Base-by-base conservation (phyloP, 2,329 filamentous ascomycete genomes). In the Sclerotiophoma versabilis region DNA sequence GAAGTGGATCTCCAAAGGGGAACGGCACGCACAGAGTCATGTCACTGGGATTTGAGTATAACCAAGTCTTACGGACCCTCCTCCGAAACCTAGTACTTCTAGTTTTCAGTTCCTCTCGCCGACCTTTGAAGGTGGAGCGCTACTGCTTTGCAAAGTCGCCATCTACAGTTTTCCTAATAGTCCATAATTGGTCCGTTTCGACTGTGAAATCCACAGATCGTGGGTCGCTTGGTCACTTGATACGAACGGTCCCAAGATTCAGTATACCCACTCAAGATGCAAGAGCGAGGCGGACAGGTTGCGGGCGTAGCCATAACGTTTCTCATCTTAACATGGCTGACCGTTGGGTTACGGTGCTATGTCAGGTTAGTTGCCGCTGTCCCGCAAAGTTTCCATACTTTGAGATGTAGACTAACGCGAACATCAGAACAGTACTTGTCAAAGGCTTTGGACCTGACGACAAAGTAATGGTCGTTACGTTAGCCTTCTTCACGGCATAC, bases 361-460 rank as follows among this genome's bases (percentile, higher is more conserved):
- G 75, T 77, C 9, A 65, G 76, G 65, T 62, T 66, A 57, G 30
- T 53, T 37, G 29, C 36, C 32, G 27, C 26, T 51, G 26, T 46
- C 11, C 32, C 47, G 33, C 9, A 22, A 48, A 27, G 33, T 27
- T 48, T 48, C 43, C 37, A 27, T 15, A n/a, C 11, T 42, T 48
- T n/a, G 29, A n/a, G n/a, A 22, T 22, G 29, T 33, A 61, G 38
- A 54, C 53, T 39, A 37, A 34, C n/a, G 5, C 25, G 22, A 44
- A 34, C 33, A 26, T 32, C 48, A 69, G 65, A 41, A 62, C 55
- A 5, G 54, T 57, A 27, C 65, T 77, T 60, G 67, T 78, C 15
- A 72, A 73, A 44, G 68, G 66, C 6, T 76, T 77, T 49, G 75
- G 76, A 10, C 37, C 63, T 22, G 76, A 78, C 60, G 76, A 78